These are phyloP conservation scores for Chlorella vulgaris DNA, from an alignment of 139 green algal genomes.

Conservation along the genomic window DNA sequence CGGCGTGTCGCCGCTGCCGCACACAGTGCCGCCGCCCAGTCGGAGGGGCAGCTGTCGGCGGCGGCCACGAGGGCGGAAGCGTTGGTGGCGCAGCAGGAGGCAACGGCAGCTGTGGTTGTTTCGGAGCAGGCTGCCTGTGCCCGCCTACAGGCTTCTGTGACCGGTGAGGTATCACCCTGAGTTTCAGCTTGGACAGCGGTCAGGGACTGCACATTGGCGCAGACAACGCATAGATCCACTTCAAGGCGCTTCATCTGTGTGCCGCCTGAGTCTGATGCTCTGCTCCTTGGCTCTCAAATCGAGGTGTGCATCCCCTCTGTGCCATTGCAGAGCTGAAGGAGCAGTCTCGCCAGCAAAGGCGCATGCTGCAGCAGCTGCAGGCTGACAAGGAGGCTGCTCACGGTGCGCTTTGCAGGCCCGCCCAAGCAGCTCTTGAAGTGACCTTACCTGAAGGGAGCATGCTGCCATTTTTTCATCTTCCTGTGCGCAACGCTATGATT, in stretches of 20 bases:
- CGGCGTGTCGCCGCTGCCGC: not conserved
- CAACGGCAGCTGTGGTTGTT: conserved; percentile 1
- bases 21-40: not conserved
- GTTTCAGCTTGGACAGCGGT: too few relatives aligned
- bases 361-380: conserved; percentile 27
- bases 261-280: not conserved
- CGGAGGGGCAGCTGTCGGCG: not conserved
- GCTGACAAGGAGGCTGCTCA: conserved; percentile 26
- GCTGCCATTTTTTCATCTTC: not conserved
- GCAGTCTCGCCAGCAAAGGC: conserved; percentile 5
- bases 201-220: not conserved
- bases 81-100: conserved; percentile 1
- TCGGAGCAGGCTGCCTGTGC: not conserved
- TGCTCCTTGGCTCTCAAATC: not conserved
- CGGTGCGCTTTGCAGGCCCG: not conserved
- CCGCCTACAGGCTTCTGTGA: conserved; percentile 1
- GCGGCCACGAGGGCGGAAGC: conserved; percentile 3
- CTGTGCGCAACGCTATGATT: not conserved
- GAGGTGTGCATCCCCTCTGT: not conserved
- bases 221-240: too few relatives aligned
- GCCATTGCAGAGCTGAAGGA: conserved; percentile 31
- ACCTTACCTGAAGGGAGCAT: not conserved
- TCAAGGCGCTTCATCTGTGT: not conserved
- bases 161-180: conserved; percentile 2
- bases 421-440: too few relatives aligned